Evolutionary conservation across 2,329 filamentous ascomycete species (phyloP), one percentile per base, ranked within the genome.

Genomic region (Remersonia thermophila): DNA sequence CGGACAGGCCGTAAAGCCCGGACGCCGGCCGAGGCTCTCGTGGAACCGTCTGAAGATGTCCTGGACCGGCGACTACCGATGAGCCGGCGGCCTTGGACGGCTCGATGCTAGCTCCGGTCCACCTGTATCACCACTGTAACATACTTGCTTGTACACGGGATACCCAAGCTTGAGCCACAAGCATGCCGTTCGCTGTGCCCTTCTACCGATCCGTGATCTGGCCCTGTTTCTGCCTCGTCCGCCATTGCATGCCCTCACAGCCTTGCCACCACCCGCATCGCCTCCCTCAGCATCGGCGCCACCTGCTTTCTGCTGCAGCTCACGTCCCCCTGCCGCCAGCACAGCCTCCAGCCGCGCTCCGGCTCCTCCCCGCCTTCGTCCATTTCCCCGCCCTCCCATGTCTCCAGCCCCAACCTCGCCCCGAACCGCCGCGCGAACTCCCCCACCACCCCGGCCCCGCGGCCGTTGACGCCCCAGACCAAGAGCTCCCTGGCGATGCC

Each of bases 251-350:
- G 16, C 2, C 13, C 9, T 43, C 32, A 49, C 13, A 51, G 33
- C 36, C 45, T 55, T n/a, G 49, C 43, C 13, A 40, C 38, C 30
- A 45, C 47, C 46, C 56, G 59, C 52, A 76, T 61, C 0, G 64
- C 67, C 44, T 79, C 69, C 39, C 76, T 68, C 51, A 82, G 49
- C 46, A 82, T 63, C 10, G 80, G 73, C 23, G 73, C 78, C 17
- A 89, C 67, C 54, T 84, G 77, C 57, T 82, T 81, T 45, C 77
- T 62, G 48, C 75, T 80, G 39, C 71, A 61, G 30, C 69, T 68
- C 29, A 80, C 49, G 42, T 70, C 67, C 14, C 66, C 62, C 59
- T 89, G 83, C 47, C 59, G 63, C 83, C 83, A 89, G 16, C 74
- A 72, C 41, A 62, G 64, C 47, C 74, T 66, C 62, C 66, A 72